Percentiles rank a stretch among this genome's conserved stretches.
phyloP scores from a whole-genome alignment of 345 rosid genomes.

The Gossypium rotundifolium region DNA sequence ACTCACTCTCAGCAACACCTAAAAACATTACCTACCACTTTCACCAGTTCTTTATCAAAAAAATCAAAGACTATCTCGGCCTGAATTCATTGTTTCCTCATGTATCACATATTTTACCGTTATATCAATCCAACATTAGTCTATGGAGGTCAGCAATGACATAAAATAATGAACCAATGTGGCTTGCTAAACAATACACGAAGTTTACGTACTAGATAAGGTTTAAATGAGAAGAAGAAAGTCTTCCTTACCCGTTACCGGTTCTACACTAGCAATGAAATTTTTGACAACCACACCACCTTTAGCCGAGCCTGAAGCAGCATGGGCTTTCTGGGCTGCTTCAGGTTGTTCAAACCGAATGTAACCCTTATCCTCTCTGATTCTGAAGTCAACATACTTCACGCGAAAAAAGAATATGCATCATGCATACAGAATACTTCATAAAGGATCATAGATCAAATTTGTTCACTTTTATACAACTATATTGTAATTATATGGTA shows the following conservation, averaged over 20 bases:
- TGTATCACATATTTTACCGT: neutral
- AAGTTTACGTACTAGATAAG: neutral
- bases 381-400: conserved; percentile 81
- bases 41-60: neutral
- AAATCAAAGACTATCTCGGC: neutral
- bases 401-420: neutral
- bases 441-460: neutral
- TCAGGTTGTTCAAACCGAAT: conserved; percentile 81
- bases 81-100: neutral
- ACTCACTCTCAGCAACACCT: conserved; percentile 87
- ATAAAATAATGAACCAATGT: neutral
- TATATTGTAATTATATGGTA: neutral
- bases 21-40: neutral
- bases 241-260: conserved; percentile 35
- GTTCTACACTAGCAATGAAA: conserved; percentile 60
- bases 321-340: conserved; percentile 87
- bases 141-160: neutral
- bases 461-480: neutral
- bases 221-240: neutral
- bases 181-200: neutral
- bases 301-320: conserved; percentile 80
- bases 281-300: conserved; percentile 79
- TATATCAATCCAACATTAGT: neutral
- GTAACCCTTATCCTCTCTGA: conserved; percentile 74
- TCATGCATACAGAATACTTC: neutral